Evolutionary conservation across 1,139 yeast species (phyloP), one percentile per base, ranked within the genome.

Genomic region (Suhomyces panamericanus): DNA sequence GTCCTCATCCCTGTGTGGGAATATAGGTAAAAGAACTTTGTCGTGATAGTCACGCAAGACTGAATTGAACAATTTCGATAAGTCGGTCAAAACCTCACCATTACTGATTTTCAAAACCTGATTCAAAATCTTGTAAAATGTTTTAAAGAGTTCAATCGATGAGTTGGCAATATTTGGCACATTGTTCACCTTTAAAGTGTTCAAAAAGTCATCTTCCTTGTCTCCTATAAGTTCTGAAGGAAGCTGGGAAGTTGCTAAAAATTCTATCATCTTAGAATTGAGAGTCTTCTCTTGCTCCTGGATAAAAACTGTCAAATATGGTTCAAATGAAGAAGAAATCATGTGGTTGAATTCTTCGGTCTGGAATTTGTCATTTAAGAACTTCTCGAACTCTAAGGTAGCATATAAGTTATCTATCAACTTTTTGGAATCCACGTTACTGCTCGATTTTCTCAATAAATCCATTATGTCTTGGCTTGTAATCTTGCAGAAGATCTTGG

Each of bases 281-380:
- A 93, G 71, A 22, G 73, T 63, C 28, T 75, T 72, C 51, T 87
- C 91, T 64, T 93, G 98, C 58, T 88, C 87, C 27, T 81, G 83
- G n/a, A 93, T 83, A 96, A 98, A 95, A 9, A 88, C 67, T 35
- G 78, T 78, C 44, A 93, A 70, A 57, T 86, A 88, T 2, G 97
- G 96, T 59, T 88, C 96, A 62, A 90, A 91, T 15, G 85, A 87
- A 22, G 73, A 71, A 22, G 95, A 86, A 11, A 91, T 81, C 35
- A 77, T 69, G 40, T 77, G 77, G 35, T 75, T 73, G 53, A 78
- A 73, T 10, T 61, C 67, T 35, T 64, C 55, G 2, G 70, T 62
- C 13, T 64, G 64, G 61, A 85, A 86, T 43, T 77, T 74, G 17
- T 78, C 79, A 52, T 83, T 83, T 40, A 91, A 70, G 52, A 73